These are phyloP conservation scores for Fusarium mundagurra DNA, from an alignment of 2,329 filamentous ascomycete genomes.

Conservation along the genomic window DNA sequence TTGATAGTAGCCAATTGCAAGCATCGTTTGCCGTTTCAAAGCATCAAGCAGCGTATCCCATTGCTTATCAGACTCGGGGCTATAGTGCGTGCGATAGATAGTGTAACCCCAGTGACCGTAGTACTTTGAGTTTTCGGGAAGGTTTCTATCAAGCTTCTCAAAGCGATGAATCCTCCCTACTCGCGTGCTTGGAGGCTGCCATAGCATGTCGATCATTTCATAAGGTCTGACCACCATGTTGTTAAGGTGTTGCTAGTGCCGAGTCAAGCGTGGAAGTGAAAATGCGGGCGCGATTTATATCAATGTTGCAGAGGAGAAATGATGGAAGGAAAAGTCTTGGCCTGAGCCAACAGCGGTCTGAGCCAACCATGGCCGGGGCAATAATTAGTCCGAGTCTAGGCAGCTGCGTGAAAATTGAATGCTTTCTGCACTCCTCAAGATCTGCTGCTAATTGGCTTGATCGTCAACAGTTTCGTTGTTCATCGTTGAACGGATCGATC, in stretches of 20 bases:
- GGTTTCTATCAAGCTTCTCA: not conserved
- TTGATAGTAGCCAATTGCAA: not conserved
- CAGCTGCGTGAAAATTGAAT: not conserved
- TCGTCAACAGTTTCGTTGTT: not conserved
- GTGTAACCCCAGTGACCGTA: slow-evolving; percentile 12
- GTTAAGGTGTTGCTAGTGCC: not conserved
- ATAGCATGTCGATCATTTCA: not conserved
- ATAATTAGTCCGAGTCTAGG: not conserved
- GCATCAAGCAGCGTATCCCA: not conserved
- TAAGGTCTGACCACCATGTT: not conserved
- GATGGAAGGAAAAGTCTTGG: no score
- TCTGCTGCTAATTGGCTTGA: not conserved
- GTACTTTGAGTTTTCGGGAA: slow-evolving; percentile 8
- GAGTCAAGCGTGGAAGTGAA: not conserved
- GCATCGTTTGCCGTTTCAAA: not conserved
- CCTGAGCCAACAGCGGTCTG: no score
- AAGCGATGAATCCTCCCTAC: fast-evolving
- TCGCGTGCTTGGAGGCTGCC: not conserved
- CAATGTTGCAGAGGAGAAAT: not conserved
- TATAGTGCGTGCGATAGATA: slow-evolving; percentile 20
- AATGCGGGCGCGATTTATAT: not conserved
- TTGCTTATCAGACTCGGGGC: not conserved
- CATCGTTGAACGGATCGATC: not conserved
- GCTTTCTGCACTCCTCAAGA: not conserved
- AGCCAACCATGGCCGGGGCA: not conserved